Base-by-base conservation (phyloP, 305 asterid species). In the Plantago lanceolata region DNA sequence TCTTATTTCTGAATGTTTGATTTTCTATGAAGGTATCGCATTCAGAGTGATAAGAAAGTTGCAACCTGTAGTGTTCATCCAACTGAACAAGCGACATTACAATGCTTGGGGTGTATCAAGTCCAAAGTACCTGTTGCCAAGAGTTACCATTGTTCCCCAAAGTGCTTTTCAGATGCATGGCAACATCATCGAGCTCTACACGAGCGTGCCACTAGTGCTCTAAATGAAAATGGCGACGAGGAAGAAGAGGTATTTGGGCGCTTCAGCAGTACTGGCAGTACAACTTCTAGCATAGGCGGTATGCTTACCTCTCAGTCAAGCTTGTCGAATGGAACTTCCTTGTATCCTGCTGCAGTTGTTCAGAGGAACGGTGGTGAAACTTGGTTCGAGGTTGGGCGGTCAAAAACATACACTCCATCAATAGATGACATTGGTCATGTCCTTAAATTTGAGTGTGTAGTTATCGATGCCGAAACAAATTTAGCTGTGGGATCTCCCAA, bases 111-210 rank as follows among this genome's bases (percentile, higher is more conserved):
- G 62, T 94, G 99, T 74, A 78, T 94, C 58, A 90, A 94, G 81
- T 93, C 95, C 35, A 94, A 94, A 78, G 68, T 90, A 67, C 89
- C 97, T 16, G 71, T 83, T 57, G 57, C 86, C 31, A 88, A 88
- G 85, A 90, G 97, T 75, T 90, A 94, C 71, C 97, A 94, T 68
- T 94, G 99, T 69, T 80, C 96, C 8, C 70, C 96, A 5, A 90
- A 94, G 74, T 94, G 99, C 74, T 94, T 84, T 70, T 76, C 92
- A 0, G 92, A 83, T 83, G 95, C 99, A 51, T 94, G 99, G 99
- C 92, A 74, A 62, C 96, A 94, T 73, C 99, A 94, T 70, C 96
- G 97, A 48, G 84, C 71, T 70, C 76, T 94, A 75, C 99, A 94
- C 57, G 97, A 94, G 73, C 97, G 94, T 71, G 96, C 99, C 15